These are phyloP conservation scores for Oryza rufipogon DNA, from an alignment of 176 grass and related monocot genomes.

Conservation along the genomic window DNA sequence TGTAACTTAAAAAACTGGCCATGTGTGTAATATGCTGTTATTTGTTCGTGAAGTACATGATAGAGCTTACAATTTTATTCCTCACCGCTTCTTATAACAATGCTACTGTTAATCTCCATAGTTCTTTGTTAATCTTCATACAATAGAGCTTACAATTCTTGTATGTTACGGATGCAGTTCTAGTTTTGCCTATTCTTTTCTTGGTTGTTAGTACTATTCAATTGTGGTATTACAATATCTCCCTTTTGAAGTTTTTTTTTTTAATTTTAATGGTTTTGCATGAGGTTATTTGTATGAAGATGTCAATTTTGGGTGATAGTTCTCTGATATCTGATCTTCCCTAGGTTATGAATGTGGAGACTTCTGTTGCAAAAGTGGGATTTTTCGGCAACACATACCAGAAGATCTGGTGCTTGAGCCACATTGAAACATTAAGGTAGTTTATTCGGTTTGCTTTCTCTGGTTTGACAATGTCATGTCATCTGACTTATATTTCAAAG, in stretches of 20 bases:
- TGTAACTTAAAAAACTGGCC: background rate
- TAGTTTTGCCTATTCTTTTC: constrained; percentile 11
- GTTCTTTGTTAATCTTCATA: background rate
- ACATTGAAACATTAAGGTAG: constrained; percentile 96
- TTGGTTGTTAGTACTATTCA: background rate
- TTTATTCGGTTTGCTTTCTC: constrained; percentile 14
- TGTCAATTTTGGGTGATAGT: constrained; percentile 7
- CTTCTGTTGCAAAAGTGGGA: constrained; percentile 84
- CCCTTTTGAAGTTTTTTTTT: background rate
- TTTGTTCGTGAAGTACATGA: background rate
- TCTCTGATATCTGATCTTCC: constrained; percentile 36
- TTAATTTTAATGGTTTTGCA: background rate
- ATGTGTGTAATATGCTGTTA: background rate
- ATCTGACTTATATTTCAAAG: background rate
- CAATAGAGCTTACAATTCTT: background rate
- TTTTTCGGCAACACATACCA: constrained; percentile 78
- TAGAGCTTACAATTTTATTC: background rate
- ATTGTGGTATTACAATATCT: background rate
- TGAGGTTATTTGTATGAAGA: constrained; percentile 2
- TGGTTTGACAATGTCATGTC: background rate
- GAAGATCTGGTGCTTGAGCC: constrained; percentile 96
- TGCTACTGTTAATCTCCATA: background rate
- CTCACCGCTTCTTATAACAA: background rate
- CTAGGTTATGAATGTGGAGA: constrained; percentile 92
- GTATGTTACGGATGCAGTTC: background rate